These are phyloP conservation scores for Diaporthe citri DNA, from an alignment of 2,329 filamentous ascomycete genomes.

Conservation along the genomic window DNA sequence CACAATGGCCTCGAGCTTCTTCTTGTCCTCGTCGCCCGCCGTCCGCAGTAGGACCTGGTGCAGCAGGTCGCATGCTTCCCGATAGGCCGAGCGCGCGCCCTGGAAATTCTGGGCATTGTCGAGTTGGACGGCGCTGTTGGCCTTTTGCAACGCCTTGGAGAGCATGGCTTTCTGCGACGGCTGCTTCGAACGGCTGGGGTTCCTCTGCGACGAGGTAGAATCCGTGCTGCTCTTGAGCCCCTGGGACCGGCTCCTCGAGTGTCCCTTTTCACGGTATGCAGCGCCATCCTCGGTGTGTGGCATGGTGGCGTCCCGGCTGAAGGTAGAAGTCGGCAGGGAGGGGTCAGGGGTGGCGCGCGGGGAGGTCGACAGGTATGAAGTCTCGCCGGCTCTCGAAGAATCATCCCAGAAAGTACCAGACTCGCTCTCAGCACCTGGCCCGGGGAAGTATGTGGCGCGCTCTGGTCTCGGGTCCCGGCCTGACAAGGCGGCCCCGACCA, in stretches of 20 bases:
- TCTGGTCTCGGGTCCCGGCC: constrained; percentile 22
- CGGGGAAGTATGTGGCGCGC: constrained; percentile 35
- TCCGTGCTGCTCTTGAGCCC: constrained; percentile 60
- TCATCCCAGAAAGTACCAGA: constrained; percentile 45
- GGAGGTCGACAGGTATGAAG: constrained; percentile 42
- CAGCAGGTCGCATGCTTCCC: constrained; percentile 88
- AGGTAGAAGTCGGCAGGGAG: constrained; percentile 35
- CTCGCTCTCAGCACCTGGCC: constrained; percentile 42
- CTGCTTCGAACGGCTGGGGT: constrained; percentile 53
- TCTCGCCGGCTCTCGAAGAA: constrained; percentile 39
- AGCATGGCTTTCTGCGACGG: constrained; percentile 94
- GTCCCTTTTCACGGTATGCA: constrained; percentile 48
- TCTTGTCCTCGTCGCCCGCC: constrained; percentile 85
- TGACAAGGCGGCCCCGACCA: constrained; percentile 40
- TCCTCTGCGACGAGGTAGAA: constrained; percentile 50
- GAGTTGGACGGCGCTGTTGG: constrained; percentile 93
- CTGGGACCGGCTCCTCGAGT: constrained; percentile 61
- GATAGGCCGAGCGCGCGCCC: constrained; percentile 89
- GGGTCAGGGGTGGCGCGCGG: constrained; percentile 36
- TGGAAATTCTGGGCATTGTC: constrained; percentile 97
- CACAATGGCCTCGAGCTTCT: constrained; percentile 94
- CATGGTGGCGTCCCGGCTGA: constrained; percentile 45
- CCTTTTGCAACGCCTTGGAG: constrained; percentile 93
- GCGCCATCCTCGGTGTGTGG: constrained; percentile 52
- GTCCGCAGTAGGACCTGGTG: constrained; percentile 90